Conservation (phyloP, 169 alveolate species). For the Perkinsus chesapeaki region DNA sequence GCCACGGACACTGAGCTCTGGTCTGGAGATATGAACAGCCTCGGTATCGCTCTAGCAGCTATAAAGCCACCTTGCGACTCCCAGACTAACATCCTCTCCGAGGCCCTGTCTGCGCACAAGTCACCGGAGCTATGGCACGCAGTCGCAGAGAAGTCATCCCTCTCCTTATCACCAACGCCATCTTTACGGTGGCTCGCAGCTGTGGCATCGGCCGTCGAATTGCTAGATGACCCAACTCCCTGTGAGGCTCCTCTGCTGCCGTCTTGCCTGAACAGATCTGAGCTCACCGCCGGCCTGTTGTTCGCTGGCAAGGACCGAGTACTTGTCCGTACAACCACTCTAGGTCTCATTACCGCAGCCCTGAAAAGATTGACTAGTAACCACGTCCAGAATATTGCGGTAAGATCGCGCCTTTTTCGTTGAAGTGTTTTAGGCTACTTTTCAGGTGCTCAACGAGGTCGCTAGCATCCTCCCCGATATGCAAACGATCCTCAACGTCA, state of each 20-base stretch:
- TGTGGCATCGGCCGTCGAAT: background rate
- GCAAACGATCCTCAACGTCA: background rate
- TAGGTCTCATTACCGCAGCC: background rate
- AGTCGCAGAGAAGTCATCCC: background rate
- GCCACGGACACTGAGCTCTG: background rate
- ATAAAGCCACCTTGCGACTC: background rate
- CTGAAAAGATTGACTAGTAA: background rate
- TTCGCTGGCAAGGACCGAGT: background rate
- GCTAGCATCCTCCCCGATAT: background rate
- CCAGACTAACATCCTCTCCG: background rate
- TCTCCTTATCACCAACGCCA: background rate
- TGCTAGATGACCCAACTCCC: background rate
- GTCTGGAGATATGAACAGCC: background rate
- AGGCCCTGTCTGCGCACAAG: background rate
- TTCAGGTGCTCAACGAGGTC: background rate
- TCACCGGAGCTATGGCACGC: background rate
- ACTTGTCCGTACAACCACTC: background rate
- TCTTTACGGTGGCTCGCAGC: background rate
- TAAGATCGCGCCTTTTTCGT: background rate
- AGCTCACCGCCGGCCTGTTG: background rate
- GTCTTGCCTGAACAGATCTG: background rate
- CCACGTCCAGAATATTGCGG: background rate
- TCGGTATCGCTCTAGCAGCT: background rate
- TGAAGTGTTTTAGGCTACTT: background rate
- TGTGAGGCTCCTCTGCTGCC: background rate